Evolutionary conservation across 2,329 filamentous ascomycete species (phyloP).

Genomic region (Colletotrichum plurivorum): DNA sequence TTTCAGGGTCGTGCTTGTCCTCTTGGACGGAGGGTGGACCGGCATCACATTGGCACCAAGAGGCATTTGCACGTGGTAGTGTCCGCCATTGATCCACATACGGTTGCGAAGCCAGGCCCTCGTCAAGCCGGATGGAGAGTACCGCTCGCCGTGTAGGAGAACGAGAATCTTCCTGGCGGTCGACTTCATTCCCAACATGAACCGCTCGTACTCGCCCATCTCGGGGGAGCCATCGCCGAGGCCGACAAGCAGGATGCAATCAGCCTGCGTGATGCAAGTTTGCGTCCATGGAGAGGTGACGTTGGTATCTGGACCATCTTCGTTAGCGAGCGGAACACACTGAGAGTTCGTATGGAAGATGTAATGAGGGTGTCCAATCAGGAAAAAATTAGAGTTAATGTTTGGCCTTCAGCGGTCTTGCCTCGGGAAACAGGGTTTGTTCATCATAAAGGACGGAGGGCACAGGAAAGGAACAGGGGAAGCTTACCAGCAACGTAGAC

Average conservation of each 20-base stretch:
- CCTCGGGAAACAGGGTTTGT: constrained; percentile 63
- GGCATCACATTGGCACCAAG: constrained; percentile 84
- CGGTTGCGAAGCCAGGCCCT: constrained; percentile 92
- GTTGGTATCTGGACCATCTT: constrained; percentile 79
- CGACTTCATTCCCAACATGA: constrained; percentile 96
- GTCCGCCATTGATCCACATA: constrained; percentile 97
- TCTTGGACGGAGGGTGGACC: constrained; percentile 80
- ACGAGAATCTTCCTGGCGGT: constrained; percentile 95
- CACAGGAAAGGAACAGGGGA: constrained; percentile 43
- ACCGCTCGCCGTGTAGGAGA: constrained; percentile 89
- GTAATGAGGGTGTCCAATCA: constrained; percentile 55
- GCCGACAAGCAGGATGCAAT: constrained; percentile 94
- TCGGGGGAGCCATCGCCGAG: constrained; percentile 90
- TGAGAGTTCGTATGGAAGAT: constrained; percentile 22
- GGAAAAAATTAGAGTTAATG: constrained; percentile 79
- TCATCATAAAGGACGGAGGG: constrained; percentile 62
- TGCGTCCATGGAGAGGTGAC: constrained; percentile 99
- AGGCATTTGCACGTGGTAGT: constrained; percentile 97
- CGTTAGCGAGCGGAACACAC: constrained; percentile 46
- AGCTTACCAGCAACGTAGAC: constrained; percentile 86
- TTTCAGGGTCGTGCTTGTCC: constrained; percentile 88
- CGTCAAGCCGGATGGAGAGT: constrained; percentile 87
- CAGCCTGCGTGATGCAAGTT: constrained; percentile 96
- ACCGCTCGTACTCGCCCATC: constrained; percentile 96
- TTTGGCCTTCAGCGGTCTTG: constrained; percentile 67